Evolutionary conservation across 2,329 filamentous ascomycete genomes (phyloP).

Genomic region (Fusarium sp.): DNA sequence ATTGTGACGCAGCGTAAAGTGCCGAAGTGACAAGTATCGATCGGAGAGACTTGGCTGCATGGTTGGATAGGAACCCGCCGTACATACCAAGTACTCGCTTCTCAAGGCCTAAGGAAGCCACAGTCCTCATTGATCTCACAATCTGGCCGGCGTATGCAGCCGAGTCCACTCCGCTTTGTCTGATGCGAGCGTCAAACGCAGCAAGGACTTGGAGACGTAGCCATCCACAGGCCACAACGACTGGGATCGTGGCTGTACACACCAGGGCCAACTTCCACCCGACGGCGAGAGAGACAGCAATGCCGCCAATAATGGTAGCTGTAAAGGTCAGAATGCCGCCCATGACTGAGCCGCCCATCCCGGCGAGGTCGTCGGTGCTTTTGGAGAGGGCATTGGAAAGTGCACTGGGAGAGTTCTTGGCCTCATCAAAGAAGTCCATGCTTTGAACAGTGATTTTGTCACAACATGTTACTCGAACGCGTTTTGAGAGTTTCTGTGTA

Average conservation of each 20-base stretch:
- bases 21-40: not conserved
- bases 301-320: conserved; percentile 42
- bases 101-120: not conserved
- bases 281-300: conserved; percentile 44
- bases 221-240: conserved; percentile 30
- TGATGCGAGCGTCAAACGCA: not conserved
- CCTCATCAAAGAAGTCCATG: not conserved
- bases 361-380: conserved; percentile 47
- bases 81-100: not conserved
- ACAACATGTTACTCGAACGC: not conserved
- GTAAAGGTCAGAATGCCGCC: conserved; percentile 38
- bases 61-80: not conserved
- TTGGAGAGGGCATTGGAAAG: conserved; percentile 29
- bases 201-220: conserved; percentile 50
- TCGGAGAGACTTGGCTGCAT: not conserved
- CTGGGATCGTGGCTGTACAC: not conserved
- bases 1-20: conserved; percentile 49
- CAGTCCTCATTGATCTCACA: not conserved
- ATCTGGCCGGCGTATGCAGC: conserved; percentile 1
- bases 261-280: conserved; percentile 53
- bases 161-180: not conserved
- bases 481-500: conserved; percentile 1
- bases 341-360: conserved; percentile 45
- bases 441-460: not conserved
- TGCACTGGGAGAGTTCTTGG: not conserved